These are phyloP conservation scores for Kodamaea hsintzibuensis DNA, from an alignment of 805 yeast genomes.

Conservation along the genomic window DNA sequence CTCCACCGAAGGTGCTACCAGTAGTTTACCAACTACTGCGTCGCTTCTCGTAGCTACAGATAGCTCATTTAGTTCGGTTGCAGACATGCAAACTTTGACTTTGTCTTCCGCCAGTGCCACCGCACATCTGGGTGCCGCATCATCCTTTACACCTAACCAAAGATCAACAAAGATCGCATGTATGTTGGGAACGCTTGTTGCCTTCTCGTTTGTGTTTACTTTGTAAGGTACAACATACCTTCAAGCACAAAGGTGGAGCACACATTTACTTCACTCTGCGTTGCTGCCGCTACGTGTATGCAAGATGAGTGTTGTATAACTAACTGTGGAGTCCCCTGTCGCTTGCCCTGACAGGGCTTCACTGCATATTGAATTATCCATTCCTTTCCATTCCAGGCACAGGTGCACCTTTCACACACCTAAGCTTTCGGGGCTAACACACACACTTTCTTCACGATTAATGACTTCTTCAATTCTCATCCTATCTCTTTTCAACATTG, in stretches of 20 bases:
- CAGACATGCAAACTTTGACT: constrained; percentile 13
- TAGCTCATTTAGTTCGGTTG: constrained; percentile 6
- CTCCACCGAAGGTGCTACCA: not conserved
- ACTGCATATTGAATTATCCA: not conserved
- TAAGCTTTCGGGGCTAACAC: not conserved
- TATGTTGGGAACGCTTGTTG: constrained; percentile 9
- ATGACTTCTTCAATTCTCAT: not conserved
- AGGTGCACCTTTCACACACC: not conserved
- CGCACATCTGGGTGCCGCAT: constrained; percentile 3
- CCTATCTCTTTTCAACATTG: not conserved
- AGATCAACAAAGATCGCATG: constrained; percentile 8
- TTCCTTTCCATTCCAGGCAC: not conserved
- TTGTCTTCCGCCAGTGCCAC: constrained; percentile 9
- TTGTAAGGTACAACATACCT: constrained; percentile 6
- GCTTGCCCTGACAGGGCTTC: not conserved
- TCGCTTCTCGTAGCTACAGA: constrained; percentile 5
- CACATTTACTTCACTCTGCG: not conserved
- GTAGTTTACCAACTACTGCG: not conserved
- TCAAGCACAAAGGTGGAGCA: not conserved
- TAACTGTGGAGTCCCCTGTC: not conserved
- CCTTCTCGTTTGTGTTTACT: constrained; percentile 9
- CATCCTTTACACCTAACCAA: not conserved
- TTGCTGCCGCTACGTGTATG: not conserved
- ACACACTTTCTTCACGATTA: not conserved
- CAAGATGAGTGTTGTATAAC: not conserved